A percentile compares a stretch with the other conserved stretches of the same genome.
These are phyloP conservation scores for Streptanthus diversifolius DNA, from an alignment of 345 rosid species.

Conservation along the genomic window DNA sequence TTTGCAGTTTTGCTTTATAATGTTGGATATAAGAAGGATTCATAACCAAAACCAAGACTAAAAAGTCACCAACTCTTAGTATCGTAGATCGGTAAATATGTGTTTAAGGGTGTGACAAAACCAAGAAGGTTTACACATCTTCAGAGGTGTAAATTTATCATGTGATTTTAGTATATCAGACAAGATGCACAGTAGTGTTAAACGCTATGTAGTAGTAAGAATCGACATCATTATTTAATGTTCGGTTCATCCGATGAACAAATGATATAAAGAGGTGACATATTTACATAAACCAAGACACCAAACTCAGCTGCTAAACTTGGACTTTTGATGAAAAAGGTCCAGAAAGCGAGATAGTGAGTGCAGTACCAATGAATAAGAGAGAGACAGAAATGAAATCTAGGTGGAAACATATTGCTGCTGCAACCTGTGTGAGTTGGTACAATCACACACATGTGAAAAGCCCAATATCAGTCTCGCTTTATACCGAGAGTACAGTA, in stretches of 20 bases:
- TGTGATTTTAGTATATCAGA: slow-evolving; percentile 5
- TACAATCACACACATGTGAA: slow-evolving; percentile 9
- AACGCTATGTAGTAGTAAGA: slow-evolving; percentile 13
- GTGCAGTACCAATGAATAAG: slow-evolving; percentile 19
- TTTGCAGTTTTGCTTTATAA: slow-evolving; percentile 10
- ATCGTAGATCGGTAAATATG: slow-evolving; percentile 1
- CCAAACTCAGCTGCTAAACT: slow-evolving; percentile 13
- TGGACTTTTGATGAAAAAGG: slow-evolving; percentile 6
- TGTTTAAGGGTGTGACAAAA: background rate
- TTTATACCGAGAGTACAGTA: background rate
- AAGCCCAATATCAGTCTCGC: background rate
- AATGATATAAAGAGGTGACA: slow-evolving; percentile 16
- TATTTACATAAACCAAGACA: slow-evolving; percentile 5
- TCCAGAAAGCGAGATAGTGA: slow-evolving; percentile 25
- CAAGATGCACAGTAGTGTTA: slow-evolving; percentile 9
- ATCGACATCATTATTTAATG: slow-evolving; percentile 19
- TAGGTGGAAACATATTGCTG: slow-evolving; percentile 4
- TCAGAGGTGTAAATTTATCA: slow-evolving; percentile 5
- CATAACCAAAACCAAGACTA: background rate
- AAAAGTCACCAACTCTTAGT: background rate
- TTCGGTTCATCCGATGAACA: slow-evolving; percentile 17
- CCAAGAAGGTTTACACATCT: background rate
- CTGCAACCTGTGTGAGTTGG: slow-evolving; percentile 6
- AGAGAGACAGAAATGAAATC: slow-evolving; percentile 6
- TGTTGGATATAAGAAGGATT: background rate